Conservation (phyloP, 192 early-diverging fungal genomes). For the Backusella australiensis region DNA sequence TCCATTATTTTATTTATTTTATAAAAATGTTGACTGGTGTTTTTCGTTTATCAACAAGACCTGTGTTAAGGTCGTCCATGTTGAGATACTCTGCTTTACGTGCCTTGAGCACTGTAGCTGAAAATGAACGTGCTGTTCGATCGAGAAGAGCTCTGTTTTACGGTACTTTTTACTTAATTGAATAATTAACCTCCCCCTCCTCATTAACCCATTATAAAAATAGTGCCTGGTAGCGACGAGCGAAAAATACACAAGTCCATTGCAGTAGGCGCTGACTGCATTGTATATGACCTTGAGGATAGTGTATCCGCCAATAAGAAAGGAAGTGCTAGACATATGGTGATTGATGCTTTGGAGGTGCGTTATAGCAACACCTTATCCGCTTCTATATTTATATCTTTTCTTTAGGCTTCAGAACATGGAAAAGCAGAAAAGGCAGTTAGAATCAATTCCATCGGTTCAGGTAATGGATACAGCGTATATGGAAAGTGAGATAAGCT, state of each 20-base stretch:
- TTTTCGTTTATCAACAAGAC: background rate
- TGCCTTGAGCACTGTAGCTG: background rate
- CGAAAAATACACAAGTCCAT: constrained; percentile 83
- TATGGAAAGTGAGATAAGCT: background rate
- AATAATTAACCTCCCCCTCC: too few species aligned
- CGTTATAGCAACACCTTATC: constrained; percentile 5
- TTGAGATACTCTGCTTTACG: background rate
- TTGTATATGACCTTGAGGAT: constrained; percentile 94
- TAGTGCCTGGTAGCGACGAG: constrained; percentile 84
- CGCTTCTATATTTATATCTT: background rate
- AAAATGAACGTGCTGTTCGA: background rate
- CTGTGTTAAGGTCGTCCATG: background rate
- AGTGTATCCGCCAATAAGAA: constrained; percentile 84
- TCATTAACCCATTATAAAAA: background rate
- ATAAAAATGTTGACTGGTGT: background rate
- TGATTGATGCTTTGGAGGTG: constrained; percentile 65
- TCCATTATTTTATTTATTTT: background rate
- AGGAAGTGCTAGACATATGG: constrained; percentile 68
- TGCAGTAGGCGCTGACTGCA: constrained; percentile 66
- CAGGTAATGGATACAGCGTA: constrained; percentile 35
- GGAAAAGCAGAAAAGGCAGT: constrained; percentile 81
- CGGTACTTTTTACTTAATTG: background rate
- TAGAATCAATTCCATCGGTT: constrained; percentile 85
- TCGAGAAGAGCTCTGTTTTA: constrained; percentile 17
- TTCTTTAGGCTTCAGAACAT: constrained; percentile 52